These are phyloP conservation scores for Ganoderma lucidum DNA, from an alignment of 1,284 basidiomycete genomes.

Conservation along the genomic window DNA sequence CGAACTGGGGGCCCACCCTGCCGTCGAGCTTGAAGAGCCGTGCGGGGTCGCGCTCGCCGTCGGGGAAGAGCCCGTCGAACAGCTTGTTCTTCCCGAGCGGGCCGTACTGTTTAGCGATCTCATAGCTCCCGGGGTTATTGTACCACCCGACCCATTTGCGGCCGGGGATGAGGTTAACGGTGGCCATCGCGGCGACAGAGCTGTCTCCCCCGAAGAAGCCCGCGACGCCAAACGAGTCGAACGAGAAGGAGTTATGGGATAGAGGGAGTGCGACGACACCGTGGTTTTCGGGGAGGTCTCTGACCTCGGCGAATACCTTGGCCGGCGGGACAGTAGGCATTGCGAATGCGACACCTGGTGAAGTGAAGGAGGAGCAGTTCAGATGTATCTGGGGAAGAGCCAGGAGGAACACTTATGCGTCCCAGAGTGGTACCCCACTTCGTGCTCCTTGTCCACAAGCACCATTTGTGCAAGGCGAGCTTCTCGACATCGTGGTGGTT, in stretches of 20 bases:
- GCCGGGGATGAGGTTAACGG: conserved; percentile 26
- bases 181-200: conserved; percentile 31
- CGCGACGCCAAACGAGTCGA: conserved; percentile 32
- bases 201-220: conserved; percentile 32
- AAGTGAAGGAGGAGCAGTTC: not conserved
- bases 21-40: conserved; percentile 32
- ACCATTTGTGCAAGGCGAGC: no score
- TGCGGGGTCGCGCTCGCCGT: conserved; percentile 27
- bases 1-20: conserved; percentile 22
- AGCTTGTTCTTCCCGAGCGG: conserved; percentile 29
- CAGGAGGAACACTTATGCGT: not conserved
- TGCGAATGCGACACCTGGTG: not conserved
- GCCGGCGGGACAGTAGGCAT: not conserved
- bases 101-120: conserved; percentile 32
- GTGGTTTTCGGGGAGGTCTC: not conserved
- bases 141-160: conserved; percentile 33
- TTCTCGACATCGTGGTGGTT: no score
- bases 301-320: not conserved
- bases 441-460: no score
- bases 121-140: conserved; percentile 31
- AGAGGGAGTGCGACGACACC: conserved; percentile 11
- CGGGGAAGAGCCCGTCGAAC: conserved; percentile 32
- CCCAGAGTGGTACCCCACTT: no score
- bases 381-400: not conserved
- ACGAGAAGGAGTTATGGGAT: conserved; percentile 17